Evolutionary conservation across 2,329 filamentous ascomycete genomes (phyloP), one percentile per base, ranked within the genome.

Genomic region (Ceratocystiopsis minuta): DNA sequence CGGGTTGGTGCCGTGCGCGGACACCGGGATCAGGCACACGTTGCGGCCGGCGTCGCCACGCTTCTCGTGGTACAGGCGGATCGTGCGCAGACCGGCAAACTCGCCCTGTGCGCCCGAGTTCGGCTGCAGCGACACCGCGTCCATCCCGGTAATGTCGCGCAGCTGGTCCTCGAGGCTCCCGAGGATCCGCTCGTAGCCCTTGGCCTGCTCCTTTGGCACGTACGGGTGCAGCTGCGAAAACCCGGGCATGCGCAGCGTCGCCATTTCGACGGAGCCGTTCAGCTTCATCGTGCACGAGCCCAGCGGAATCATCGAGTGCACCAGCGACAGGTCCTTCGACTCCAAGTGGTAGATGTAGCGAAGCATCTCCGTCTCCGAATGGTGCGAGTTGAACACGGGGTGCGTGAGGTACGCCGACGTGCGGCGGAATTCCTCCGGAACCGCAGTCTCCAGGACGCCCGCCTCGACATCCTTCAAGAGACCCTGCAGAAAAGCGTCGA

Each of bases 251-350:
- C 82, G 82, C 43, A 95, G 70, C 9, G 87, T 80, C 15, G 82
- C 72, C 88, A 96, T 95, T 64, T 95, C 85, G 0, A 83, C 83
- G 3, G 87, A 90, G 36, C 81, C 83, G 58, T 95, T 95, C 41
- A 95, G 75, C 68, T 96, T 96, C 88, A 96, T 96, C 14, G 88
- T 96, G 67, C 88, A 96, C 1, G 88, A 95, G 16, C 88, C 88
- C 1, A 96, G 72, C 3, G 88, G 86, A 46, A 96, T 96, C 88
- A 96, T 96, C 15, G 87, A 95, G 63, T 96, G 88, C 2, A 87
- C 83, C 6, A 95, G 69, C 2, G 88, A 95, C 14, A 96, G 65
- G 56, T 96, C 88, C 65, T 93, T 95, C 40, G 86, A 93, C 57
- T 93, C 81, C 6, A 96, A 68, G 56, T 94, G 84, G 56, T 88